Evolutionary conservation across 148 eudicot species (phyloP).

Genomic region (Hydrangea macrophylla): DNA sequence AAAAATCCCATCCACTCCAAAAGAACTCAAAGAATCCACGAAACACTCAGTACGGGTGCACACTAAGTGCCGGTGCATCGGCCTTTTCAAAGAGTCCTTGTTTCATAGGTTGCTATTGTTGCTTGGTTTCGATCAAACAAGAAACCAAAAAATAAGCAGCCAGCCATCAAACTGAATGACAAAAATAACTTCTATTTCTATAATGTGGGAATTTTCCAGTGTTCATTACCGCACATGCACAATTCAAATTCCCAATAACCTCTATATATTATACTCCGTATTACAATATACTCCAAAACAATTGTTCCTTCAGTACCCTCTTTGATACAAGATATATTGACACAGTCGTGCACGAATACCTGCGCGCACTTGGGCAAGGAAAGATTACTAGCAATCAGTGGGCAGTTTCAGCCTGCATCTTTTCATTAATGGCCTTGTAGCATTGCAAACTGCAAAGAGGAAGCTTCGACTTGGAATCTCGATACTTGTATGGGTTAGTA

Average conservation of each 20-base stretch:
- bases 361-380: not conserved
- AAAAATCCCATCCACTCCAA: no score
- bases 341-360: not conserved
- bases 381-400: constrained; percentile 21
- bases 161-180: no score
- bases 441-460: constrained; percentile 90
- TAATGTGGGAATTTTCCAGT: not conserved
- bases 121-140: no score
- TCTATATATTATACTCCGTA: not conserved
- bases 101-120: no score
- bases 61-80: no score
- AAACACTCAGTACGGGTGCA: no score
- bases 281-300: not conserved
- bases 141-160: no score
- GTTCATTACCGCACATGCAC: not conserved
- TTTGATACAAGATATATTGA: not conserved
- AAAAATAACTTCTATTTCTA: not conserved
- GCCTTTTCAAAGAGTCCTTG: no score
- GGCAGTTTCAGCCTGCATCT: constrained; percentile 30
- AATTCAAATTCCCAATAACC: not conserved
- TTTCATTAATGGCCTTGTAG: constrained; percentile 76
- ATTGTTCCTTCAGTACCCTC: not conserved
- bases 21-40: no score
- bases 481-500: constrained; percentile 71
- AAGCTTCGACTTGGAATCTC: constrained; percentile 82